A percentile compares a stretch with the other conserved stretches of the same genome.
Conservation (phyloP, 768 basidiomycete genomes). For the Ephemerocybe angulata region DNA sequence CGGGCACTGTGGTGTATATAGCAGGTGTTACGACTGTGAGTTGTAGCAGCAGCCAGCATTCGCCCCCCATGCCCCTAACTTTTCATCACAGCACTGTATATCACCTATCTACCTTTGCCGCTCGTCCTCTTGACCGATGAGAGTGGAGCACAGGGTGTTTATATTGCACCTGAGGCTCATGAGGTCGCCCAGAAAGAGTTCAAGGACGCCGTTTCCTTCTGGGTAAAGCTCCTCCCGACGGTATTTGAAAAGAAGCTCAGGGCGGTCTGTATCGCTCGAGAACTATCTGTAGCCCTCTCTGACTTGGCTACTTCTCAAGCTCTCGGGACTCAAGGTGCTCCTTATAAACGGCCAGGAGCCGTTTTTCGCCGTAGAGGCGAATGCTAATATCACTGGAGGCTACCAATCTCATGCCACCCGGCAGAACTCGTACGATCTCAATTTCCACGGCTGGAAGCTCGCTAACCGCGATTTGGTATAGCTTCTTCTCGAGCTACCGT, state of each 20-base stretch:
- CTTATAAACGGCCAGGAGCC: slow-evolving; percentile 52
- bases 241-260: slow-evolving; percentile 43
- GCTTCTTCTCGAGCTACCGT: slow-evolving; percentile 46
- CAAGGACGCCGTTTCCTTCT: slow-evolving; percentile 46
- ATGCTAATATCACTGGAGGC: slow-evolving; percentile 48
- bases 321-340: slow-evolving; percentile 52
- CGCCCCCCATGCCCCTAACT: not conserved
- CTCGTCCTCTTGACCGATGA: slow-evolving; percentile 44
- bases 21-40: slow-evolving; percentile 42
- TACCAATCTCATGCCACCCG: slow-evolving; percentile 50
- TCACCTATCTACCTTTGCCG: slow-evolving; percentile 48
- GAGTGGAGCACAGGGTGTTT: slow-evolving; percentile 43
- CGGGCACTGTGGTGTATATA: slow-evolving; percentile 52
- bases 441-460: not conserved
- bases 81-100: slow-evolving; percentile 34
- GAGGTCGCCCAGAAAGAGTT: slow-evolving; percentile 48
- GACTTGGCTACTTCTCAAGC: slow-evolving; percentile 16
- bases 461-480: slow-evolving; percentile 16
- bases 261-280: slow-evolving; percentile 28
- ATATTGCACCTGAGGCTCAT: slow-evolving; percentile 55
- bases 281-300: not conserved
- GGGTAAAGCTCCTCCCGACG: slow-evolving; percentile 50
- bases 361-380: slow-evolving; percentile 49
- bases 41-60: too few species aligned
- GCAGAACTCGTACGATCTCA: slow-evolving; percentile 38